Evolutionary conservation across 495 filamentous ascomycete genomes (phyloP), one percentile per base, ranked within the genome.

Genomic region (Penicillium bovifimosum): DNA sequence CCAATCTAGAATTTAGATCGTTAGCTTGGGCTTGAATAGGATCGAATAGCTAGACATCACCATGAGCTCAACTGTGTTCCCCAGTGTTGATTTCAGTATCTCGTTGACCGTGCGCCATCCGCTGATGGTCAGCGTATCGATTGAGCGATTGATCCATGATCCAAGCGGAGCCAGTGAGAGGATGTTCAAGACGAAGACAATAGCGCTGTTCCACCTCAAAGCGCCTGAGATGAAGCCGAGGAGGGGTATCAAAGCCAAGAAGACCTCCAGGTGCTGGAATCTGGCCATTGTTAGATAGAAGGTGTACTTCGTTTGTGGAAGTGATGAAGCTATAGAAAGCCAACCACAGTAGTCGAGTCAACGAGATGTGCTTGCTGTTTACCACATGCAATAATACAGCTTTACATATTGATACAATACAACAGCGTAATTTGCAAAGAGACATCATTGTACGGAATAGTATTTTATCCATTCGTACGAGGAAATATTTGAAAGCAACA

Each of bases 51-150:
- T 27, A 27, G 18, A 17, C 28, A 41, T 52, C 32, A 64, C 55
- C 46, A 67, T 58, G 10, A 67, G 28, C 39, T 67, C 64, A 9
- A 67, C 48, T 4, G 59, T 29, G 29, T 65, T 67, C 10, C 64
- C 64, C 3, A 67, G 34, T 16, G 59, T 63, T 17, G 62, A 63
- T 35, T 60, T 67, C n/a, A 67, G 53, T 29, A 67, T 20, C 28
- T 59, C 64, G 39, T 52, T 55, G 5, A 48, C 16, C 5, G 44
- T 24, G 17, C 47, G 50, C 10, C 44, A 49, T 2, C 54, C 29
- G 34, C 27, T 35, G 6, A 50, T 32, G 8, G 55, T 51, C 27
- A 67, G 24, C 11, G 61, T 33, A 20, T 54, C 50, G 26, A 63
- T 52, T 24, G 52, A 54, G 32, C 52, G 54, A 2, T 42, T 53